These are phyloP conservation scores for Cyclostephanos tholiformis DNA, from an alignment of 108 stramenopile genomes.

Conservation along the genomic window DNA sequence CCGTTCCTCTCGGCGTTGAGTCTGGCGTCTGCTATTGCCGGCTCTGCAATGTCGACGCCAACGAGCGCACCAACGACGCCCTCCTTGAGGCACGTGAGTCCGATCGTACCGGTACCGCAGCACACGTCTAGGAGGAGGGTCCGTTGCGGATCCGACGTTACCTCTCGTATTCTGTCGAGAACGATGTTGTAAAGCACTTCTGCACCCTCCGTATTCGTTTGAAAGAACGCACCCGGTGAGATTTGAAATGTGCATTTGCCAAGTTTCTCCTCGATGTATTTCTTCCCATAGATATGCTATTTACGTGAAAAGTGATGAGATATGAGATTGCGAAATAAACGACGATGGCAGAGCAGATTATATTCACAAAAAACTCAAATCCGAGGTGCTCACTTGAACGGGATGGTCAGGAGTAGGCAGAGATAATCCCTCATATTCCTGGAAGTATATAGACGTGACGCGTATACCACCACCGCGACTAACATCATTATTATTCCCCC, in stretches of 20 bases:
- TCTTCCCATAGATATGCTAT: conserved; percentile 75
- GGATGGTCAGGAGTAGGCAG: conserved; percentile 79
- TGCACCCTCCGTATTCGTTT: conserved; percentile 89
- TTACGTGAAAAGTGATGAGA: neutral
- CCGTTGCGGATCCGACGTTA: conserved; percentile 48
- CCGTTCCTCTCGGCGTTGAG: conserved; percentile 71
- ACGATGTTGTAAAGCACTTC: conserved; percentile 85
- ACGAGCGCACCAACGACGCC: conserved; percentile 73
- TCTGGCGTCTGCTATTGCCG: conserved; percentile 89
- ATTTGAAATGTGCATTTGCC: conserved; percentile 86
- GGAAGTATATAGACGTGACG: conserved; percentile 82
- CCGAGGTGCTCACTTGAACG: conserved; percentile 49
- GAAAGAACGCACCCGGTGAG: conserved; percentile 95
- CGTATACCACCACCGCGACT: conserved; percentile 33
- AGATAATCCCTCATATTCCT: conserved; percentile 82
- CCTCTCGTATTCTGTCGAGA: conserved; percentile 69
- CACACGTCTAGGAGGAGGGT: conserved; percentile 89
- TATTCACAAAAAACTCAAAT: conserved; percentile 1
- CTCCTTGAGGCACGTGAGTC: conserved; percentile 78
- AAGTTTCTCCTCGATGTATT: conserved; percentile 68
- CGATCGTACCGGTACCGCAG: conserved; percentile 96
- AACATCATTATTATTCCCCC: conserved; percentile 1
- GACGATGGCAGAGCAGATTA: neutral
- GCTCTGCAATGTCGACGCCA: conserved; percentile 85
- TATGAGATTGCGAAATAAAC: neutral